Evolutionary conservation across 2,329 filamentous ascomycete genomes (phyloP), one percentile per base, ranked within the genome.

Genomic region (Bisporella sp.): DNA sequence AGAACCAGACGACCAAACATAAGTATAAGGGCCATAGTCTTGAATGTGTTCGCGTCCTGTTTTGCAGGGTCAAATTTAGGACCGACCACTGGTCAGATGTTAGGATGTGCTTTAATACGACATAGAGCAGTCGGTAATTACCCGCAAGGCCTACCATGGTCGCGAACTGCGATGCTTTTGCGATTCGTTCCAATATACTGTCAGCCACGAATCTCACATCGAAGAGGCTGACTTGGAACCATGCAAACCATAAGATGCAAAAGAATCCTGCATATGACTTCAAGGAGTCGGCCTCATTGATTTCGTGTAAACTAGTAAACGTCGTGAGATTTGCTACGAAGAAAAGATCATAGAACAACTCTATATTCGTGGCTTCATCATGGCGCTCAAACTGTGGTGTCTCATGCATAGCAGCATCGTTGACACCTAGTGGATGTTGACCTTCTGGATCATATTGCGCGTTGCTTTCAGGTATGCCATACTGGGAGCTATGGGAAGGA

Each of bases 281-380:
- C 75, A 35, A 72, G 59, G 33, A 59, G 7, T 46, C 21, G 12
- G 66, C 48, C 54, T 76, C 72, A 57, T 77, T 78, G 54, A 81
- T 78, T 41, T 79, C 74, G 55, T 78, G 73, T 4, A 72, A 69
- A 6, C 69, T 69, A 4, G 76, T 78, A 55, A 82, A 81, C 0
- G 76, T 79, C 3, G 77, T 76, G 32, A 82, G 61, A 55, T 82
- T 82, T 21, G 76, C 78, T 13, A 81, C 77, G 52, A 82, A 79
- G 58, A 81, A 81, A 1, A 82, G 66, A 61, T 81, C 78, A 58
- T 77, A 81, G 60, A 81, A 81, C 3, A 81, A 66, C 59, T 61
- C 57, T 30, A 61, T 57, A 42, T 56, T 59, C 2, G 59, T 61
- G 5, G 56, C 50, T 49, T 61, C 59, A 31, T 57, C 54, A 28